These are phyloP conservation scores for Melampsora larici-populina DNA, from an alignment of 1,284 basidiomycete genomes.

Conservation along the genomic window DNA sequence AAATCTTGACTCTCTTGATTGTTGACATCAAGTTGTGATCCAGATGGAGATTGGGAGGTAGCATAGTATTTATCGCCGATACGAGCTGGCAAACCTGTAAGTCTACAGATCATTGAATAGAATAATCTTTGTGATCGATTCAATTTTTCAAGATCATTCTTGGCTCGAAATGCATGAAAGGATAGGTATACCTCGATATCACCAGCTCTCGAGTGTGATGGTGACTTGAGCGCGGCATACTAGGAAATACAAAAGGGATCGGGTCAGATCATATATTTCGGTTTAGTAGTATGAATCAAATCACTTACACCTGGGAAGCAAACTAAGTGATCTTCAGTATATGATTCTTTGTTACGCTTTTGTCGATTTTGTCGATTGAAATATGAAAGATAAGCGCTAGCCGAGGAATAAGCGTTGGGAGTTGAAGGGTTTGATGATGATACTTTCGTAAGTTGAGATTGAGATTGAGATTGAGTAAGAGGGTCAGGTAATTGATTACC, in stretches of 20 bases:
- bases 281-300: background rate
- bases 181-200: conserved; percentile 36
- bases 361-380: conserved; percentile 30
- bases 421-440: background rate
- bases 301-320: conserved; percentile 37
- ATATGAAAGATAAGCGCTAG: conserved; percentile 18
- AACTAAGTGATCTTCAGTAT: conserved; percentile 32
- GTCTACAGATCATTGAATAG: conserved; percentile 26
- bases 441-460: background rate
- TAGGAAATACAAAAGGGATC: background rate
- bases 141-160: background rate
- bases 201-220: conserved; percentile 29
- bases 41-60: background rate
- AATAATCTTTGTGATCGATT: conserved; percentile 14
- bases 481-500: conserved; percentile 8
- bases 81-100: conserved; percentile 18
- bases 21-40: background rate
- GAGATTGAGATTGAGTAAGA: background rate
- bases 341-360: conserved; percentile 12
- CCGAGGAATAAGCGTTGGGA: background rate
- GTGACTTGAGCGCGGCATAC: conserved; percentile 23
- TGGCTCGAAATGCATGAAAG: conserved; percentile 26
- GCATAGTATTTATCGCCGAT: background rate
- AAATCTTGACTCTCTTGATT: background rate
- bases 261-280: background rate